phyloP scores from a whole-genome alignment of 345 rosid genomes.

The Eucalyptus sp. region DNA sequence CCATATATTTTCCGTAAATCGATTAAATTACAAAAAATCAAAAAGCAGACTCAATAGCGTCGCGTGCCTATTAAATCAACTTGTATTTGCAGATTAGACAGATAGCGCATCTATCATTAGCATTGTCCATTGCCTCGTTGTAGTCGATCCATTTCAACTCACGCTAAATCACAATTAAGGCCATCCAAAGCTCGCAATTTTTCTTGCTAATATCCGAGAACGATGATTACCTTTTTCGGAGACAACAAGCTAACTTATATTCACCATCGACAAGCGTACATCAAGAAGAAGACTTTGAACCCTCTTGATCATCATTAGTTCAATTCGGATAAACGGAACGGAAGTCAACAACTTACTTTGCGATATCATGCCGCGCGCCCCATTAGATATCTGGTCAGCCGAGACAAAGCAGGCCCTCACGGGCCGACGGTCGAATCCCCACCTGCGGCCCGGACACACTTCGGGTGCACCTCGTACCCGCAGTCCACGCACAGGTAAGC shows the following conservation, averaged over 20 bases:
- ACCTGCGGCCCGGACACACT: constrained; percentile 23
- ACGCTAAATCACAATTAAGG: background rate
- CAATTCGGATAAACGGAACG: background rate
- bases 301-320: background rate
- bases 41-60: background rate
- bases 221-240: background rate
- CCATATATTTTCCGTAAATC: background rate
- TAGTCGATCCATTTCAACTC: background rate
- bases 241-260: background rate
- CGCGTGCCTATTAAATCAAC: background rate
- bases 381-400: background rate
- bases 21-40: background rate
- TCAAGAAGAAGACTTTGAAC: background rate
- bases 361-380: background rate
- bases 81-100: background rate
- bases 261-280: background rate
- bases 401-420: background rate
- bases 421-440: background rate
- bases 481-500: constrained; percentile 58
- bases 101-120: background rate
- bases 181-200: background rate
- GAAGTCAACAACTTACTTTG: background rate
- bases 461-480: constrained; percentile 63
- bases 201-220: background rate
- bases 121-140: background rate